These are phyloP conservation scores for Pleurotus eryngii DNA, from an alignment of 768 basidiomycete species.

Conservation along the genomic window DNA sequence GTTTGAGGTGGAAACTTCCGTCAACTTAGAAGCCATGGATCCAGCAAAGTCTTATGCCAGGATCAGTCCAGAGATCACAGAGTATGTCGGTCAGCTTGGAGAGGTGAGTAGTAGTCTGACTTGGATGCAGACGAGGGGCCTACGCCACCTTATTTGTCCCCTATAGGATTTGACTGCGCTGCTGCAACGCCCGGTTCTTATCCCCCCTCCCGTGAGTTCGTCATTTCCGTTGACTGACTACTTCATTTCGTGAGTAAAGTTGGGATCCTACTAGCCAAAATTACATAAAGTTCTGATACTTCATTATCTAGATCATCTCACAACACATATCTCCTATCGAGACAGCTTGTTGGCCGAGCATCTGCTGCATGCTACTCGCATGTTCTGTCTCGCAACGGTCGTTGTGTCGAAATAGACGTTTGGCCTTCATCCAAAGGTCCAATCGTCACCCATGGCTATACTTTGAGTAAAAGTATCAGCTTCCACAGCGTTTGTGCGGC, in stretches of 20 bases:
- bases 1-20: slow-evolving; percentile 30
- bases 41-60: slow-evolving; percentile 14
- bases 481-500: slow-evolving; percentile 52
- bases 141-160: neutral
- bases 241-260: slow-evolving; percentile 47
- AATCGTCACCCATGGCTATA: slow-evolving; percentile 61
- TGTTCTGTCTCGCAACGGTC: slow-evolving; percentile 46
- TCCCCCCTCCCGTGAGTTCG: slow-evolving; percentile 33
- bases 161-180: slow-evolving; percentile 32
- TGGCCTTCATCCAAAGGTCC: slow-evolving; percentile 55
- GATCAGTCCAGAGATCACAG: slow-evolving; percentile 36
- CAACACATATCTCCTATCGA: slow-evolving; percentile 61
- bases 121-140: neutral
- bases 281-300: neutral
- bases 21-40: slow-evolving; percentile 26
- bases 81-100: slow-evolving; percentile 27
- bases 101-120: slow-evolving; percentile 22
- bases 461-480: slow-evolving; percentile 48
- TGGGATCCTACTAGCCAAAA: slow-evolving; percentile 1
- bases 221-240: slow-evolving; percentile 50
- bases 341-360: slow-evolving; percentile 52
- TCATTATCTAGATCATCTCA: slow-evolving; percentile 48
- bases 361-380: slow-evolving; percentile 54
- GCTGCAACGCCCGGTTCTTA: slow-evolving; percentile 33
- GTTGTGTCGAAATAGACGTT: slow-evolving; percentile 68